Evolutionary conservation across 495 filamentous ascomycete genomes (phyloP), one percentile per base, ranked within the genome.

Genomic region (Podospora conica): DNA sequence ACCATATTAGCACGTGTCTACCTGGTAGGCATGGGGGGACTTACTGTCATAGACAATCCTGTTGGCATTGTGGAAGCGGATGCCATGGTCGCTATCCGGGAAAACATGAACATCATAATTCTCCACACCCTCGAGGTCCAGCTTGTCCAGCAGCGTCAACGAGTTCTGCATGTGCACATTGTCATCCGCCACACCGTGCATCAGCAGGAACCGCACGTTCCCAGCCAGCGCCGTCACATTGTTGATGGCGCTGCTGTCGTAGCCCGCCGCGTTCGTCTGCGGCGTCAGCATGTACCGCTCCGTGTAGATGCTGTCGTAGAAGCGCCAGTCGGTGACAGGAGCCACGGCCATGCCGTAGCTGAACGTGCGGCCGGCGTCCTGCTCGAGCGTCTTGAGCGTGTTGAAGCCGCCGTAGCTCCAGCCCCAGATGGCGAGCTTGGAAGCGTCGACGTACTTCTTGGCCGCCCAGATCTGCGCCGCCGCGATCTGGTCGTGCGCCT

Each of bases 321-420:
- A 96, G 55, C 89, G 82, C 96, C 96, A 98, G 75, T 98, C 93
- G 1, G 96, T 98, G 12, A 98, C 95, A 10, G 95, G 95, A 3
- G 96, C 96, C 24, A 98, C 95, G 12, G 95, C 92, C 92, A 98
- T 97, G 28, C 96, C 95, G 73, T 98, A 98, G 33, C 85, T 86
- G 79, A 98, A 98, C 0, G 93, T 98, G 69, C 85, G 71, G 7
- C 95, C 95, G 1, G 83, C 95, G 76, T 98, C 95, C 67, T 87
- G 83, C 78, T 98, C 95, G 2, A 98, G 84, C 4, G 91, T 93
- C 80, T 98, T 98, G 63, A 98, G 80, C n/a, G 95, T 92, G 87
- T 92, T 93, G 81, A 96, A 98, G 20, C 95, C 95, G 33, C 95
- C 95, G 73, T 93, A 98, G 67, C 90, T 95, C 95, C 95, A 98